These are phyloP conservation scores for Allantophomopsis lycopodina DNA, from an alignment of 2,329 filamentous ascomycete genomes.

Conservation along the genomic window DNA sequence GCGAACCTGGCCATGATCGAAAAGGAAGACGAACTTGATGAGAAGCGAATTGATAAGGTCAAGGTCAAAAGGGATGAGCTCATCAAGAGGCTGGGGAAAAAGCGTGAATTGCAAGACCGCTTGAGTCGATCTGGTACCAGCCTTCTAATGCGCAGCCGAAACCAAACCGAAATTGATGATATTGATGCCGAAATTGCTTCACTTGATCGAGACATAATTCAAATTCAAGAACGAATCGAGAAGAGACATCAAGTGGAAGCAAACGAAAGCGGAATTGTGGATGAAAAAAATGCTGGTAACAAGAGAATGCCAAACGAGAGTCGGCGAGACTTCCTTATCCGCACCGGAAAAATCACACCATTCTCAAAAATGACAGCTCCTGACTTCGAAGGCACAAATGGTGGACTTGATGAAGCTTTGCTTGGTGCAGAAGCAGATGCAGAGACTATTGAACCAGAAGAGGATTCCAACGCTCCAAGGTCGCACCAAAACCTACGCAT, in stretches of 20 bases:
- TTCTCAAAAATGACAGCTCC: constrained; percentile 55
- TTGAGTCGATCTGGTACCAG: constrained; percentile 36
- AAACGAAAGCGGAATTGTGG: constrained; percentile 25
- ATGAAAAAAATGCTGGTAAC: constrained; percentile 32
- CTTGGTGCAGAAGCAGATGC: constrained; percentile 67
- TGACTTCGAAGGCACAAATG: constrained; percentile 26
- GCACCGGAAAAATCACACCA: constrained; percentile 94
- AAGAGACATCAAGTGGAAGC: constrained; percentile 48
- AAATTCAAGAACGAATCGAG: constrained; percentile 72
- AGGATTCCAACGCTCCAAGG: constrained; percentile 29
- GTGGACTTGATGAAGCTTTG: constrained; percentile 48
- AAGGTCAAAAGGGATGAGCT: constrained; percentile 42
- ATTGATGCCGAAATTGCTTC: constrained; percentile 19
- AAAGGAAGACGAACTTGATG: constrained; percentile 48
- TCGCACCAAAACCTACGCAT: constrained; percentile 63
- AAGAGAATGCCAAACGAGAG: constrained; percentile 65
- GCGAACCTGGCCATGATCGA: constrained; percentile 45
- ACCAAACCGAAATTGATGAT: constrained; percentile 21
- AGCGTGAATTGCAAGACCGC: constrained; percentile 25
- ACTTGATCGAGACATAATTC: constrained; percentile 58
- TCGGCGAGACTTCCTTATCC: constrained; percentile 77
- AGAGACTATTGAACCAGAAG: constrained; percentile 21
- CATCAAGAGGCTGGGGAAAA: constrained; percentile 45
- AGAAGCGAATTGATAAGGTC: constrained; percentile 46
- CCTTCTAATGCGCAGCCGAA: constrained; percentile 29